These are phyloP conservation scores for Elaeagnus macrophylla DNA, from an alignment of 306 rosid species.

Conservation along the genomic window DNA sequence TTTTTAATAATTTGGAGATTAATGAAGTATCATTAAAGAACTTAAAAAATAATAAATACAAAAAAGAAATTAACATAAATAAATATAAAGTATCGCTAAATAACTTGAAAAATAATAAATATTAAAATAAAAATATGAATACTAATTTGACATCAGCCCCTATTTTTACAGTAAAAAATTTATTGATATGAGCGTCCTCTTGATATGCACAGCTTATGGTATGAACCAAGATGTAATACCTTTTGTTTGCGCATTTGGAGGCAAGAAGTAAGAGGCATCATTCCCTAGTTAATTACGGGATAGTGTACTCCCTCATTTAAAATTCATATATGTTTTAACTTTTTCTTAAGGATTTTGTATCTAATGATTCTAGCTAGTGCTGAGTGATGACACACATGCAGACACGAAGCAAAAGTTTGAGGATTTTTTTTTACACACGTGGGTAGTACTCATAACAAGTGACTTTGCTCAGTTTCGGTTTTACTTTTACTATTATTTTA, in stretches of 20 bases:
- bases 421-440: background rate
- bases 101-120: too few species aligned
- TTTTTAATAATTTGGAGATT: too few species aligned
- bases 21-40: too few species aligned
- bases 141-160: too few species aligned
- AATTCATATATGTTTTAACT: conserved; percentile 18
- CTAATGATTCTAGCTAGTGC: conserved; percentile 15
- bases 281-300: conserved; percentile 46
- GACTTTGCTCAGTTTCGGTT: background rate
- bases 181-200: conserved; percentile 1
- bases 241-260: conserved; percentile 45
- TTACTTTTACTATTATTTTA: too few species aligned
- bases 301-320: conserved; percentile 20
- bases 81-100: too few species aligned
- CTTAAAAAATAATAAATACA: too few species aligned
- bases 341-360: too few species aligned
- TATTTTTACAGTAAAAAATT: background rate
- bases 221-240: conserved; percentile 19
- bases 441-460: background rate
- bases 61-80: too few species aligned
- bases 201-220: conserved; percentile 5
- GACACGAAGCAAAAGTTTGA: conserved; percentile 7
- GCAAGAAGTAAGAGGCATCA: conserved; percentile 49
- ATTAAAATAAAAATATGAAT: too few species aligned
- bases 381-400: conserved; percentile 14